Evolutionary conservation across 805 yeast species (phyloP).

Genomic region (Candida morakotiae): DNA sequence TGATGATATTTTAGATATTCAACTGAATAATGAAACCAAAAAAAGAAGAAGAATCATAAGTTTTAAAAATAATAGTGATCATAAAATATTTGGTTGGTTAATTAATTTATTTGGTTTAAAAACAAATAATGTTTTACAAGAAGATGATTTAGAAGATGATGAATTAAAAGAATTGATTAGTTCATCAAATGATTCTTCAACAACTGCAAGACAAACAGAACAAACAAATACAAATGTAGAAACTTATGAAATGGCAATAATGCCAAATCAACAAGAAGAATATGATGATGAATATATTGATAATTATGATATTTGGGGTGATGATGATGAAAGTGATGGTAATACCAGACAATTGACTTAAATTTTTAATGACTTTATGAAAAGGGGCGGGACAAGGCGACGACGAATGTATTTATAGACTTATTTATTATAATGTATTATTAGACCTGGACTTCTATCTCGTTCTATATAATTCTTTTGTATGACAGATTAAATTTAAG

Average conservation of each 20-base stretch:
- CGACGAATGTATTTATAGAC: too few relatives aligned
- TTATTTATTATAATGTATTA: too few relatives aligned
- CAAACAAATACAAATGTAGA: background rate
- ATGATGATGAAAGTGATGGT: slow-evolving; percentile 9
- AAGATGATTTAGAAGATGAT: slow-evolving; percentile 7
- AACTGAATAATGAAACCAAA: slow-evolving; percentile 6
- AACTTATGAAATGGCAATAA: background rate
- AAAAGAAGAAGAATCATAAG: slow-evolving; percentile 2
- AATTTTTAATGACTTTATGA: background rate
- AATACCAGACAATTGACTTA: background rate
- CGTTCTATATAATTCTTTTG: too few relatives aligned
- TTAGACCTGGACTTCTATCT: too few relatives aligned
- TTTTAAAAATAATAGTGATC: slow-evolving; percentile 2
- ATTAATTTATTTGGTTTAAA: background rate
- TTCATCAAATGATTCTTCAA: slow-evolving; percentile 3
- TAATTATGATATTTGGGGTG: slow-evolving; percentile 19
- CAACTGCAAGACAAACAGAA: background rate
- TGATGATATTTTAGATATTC: slow-evolving; percentile 30
- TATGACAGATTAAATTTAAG: background rate
- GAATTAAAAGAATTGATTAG: slow-evolving; percentile 6
- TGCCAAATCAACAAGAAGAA: slow-evolving; percentile 6
- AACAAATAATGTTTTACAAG: slow-evolving; percentile 2
- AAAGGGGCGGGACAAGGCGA: too few relatives aligned
- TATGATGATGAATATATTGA: slow-evolving; percentile 25
- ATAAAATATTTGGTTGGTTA: slow-evolving; percentile 2